Base-by-base conservation (phyloP, 805 yeast genomes). In the Scheffersomyces spartinae region DNA sequence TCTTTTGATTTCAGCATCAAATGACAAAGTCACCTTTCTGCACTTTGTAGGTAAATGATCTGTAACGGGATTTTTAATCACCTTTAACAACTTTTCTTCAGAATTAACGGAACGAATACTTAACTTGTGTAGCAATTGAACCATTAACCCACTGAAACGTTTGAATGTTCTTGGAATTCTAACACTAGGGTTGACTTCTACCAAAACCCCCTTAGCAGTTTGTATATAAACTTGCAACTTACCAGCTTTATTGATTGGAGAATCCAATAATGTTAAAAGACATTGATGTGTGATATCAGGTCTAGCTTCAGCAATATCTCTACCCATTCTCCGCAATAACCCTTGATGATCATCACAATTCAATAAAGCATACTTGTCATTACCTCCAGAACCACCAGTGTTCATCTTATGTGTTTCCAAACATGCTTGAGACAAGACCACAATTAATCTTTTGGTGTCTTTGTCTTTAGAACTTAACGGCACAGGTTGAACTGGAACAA, bases 261-360 rank as follows among this genome's bases (percentile, higher is more conserved):
- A 83, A 52, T 91, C 98, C 42, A 91, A 64, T 36, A 91, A 64
- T 3, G 98, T 88, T 53, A 91, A 65, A 21, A 91, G 70, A 64
- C 98, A 91, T 57, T 88, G 98, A 50, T 91, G 98, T 22, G 98
- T 91, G 44, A 91, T 91, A 52, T 91, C 98, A n/a, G 98, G 98
- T 53, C 98, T 74, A 6, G 96, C 97, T 48, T 91, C 98, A 25
- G 94, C 83, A 36, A 91, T 88, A 47, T 91, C 97, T 48, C 97
- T 73, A 27, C 94, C 94, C 94, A 88, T 84, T 49, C 85, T 88
- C 52, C 88, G 79, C 43, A 91, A 62, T 26, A 88, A 63, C 9
- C 96, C 96, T 59, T 91, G 98, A 52, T 91, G 98, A 50, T 91
- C 98, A 52, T 91, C 98, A 64, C 98, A 91, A 61, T 91, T 91